Evolutionary conservation across 2,329 filamentous ascomycete genomes (phyloP), one percentile per base, ranked within the genome.

Genomic region (Aureobasidium sp.): DNA sequence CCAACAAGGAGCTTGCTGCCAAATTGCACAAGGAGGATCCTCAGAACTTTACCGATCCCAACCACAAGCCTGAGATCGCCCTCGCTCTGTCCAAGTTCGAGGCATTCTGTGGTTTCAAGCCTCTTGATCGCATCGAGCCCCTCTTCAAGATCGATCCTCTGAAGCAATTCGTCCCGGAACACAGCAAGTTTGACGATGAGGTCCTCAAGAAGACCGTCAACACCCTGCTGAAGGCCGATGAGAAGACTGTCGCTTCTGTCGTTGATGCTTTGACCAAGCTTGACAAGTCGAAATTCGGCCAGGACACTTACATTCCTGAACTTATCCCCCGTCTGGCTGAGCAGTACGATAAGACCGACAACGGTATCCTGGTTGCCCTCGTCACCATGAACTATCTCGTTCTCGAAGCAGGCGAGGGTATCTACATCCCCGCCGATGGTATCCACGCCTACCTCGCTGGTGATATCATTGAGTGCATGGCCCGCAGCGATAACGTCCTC

Each of bases 41-140:
- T 0, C 73, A 83, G 2, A 81, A 84, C 62, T 91, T 88, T 71
- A 83, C 82, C 1, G 88, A 92, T 66, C 76, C 82, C 3, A 91
- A 91, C 71, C 88, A 91, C 77, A 91, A 91, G 74, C 88, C 89
- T 1, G 88, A 92, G 70, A 91, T 92, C 59, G 88, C 88, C 0
- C 77, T 92, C 1, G 88, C 88, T 0, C 74, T 91, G 1, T 79
- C 81, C 13, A 82, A 84, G 27, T 91, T 92, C 67, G 88, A 91
- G 71, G 84, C 88, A 0, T 91, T 92, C 67, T 86, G 85, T 10
- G 88, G 88, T 6, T 91, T 86, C 77, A 91, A 89, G 69, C 84
- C 86, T 0, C 75, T 88, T 0, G 69, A 73, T 10, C 77, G 85
- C 2, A 85, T 91, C 62, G 73, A 83, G 36, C 69, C 76, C 0